These are phyloP conservation scores for Microthlaspi erraticum DNA, from an alignment of 345 rosid genomes.

Conservation along the genomic window DNA sequence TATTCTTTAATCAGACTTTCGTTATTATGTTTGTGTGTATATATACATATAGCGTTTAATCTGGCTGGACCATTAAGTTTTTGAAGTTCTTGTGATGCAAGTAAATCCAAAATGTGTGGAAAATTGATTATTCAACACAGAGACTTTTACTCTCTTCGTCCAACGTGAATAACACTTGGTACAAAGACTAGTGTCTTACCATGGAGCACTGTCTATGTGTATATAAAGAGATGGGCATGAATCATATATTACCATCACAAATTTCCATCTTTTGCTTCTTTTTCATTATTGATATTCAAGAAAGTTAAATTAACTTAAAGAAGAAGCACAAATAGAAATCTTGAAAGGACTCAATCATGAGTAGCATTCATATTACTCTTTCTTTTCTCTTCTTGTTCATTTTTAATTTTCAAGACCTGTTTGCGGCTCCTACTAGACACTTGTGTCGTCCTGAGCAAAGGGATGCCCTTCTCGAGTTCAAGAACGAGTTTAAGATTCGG, in stretches of 20 bases:
- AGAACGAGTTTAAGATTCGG: neutral
- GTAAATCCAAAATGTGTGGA: neutral
- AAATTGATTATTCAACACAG: neutral
- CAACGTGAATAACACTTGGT: too few species aligned
- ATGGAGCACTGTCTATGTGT: too few species aligned
- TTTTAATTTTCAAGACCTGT: neutral
- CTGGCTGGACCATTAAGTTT: neutral
- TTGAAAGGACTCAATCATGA: neutral
- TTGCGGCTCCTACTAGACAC: neutral
- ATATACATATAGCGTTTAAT: too few species aligned
- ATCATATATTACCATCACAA: neutral
- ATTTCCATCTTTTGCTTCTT: neutral
- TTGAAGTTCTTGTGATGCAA: neutral
- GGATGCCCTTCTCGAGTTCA: conserved; percentile 13
- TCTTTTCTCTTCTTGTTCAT: neutral
- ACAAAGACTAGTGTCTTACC: too few species aligned
- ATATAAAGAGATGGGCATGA: neutral
- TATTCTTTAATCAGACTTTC: too few species aligned
- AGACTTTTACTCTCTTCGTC: neutral
- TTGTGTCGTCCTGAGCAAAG: conserved; percentile 12
- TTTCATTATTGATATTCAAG: neutral
- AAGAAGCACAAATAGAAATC: neutral
- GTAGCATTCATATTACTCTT: neutral
- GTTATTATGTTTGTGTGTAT: too few species aligned
- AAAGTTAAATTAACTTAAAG: neutral